A percentile compares a stretch with the other conserved stretches of the same genome.
These are phyloP conservation scores for Coelastrella sp. DNA, from an alignment of 139 green algal species.

Conservation along the genomic window DNA sequence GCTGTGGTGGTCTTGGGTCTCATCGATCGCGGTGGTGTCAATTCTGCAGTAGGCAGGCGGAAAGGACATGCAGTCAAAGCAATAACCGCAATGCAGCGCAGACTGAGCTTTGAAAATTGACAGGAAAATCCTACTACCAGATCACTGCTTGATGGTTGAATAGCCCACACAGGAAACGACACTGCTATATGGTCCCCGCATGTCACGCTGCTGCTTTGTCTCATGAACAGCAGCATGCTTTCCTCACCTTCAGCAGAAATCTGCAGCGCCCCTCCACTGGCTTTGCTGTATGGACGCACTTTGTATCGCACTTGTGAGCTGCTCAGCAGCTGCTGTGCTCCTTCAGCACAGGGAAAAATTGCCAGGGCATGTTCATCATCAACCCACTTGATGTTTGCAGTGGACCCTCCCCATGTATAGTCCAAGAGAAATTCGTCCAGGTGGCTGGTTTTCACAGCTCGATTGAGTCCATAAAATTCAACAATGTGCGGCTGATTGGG, in stretches of 20 bases:
- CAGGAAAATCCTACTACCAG: neutral
- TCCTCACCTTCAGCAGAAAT: constrained; percentile 28
- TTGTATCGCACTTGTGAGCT: constrained; percentile 1
- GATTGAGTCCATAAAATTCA: constrained; percentile 55
- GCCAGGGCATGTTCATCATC: constrained; percentile 59
- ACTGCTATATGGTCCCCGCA: neutral
- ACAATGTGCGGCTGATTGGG: constrained; percentile 43
- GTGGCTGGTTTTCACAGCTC: constrained; percentile 31
- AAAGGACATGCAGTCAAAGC: neutral
- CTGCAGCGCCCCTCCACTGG: neutral
- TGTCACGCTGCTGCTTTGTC: neutral
- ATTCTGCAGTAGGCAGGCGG: constrained; percentile 49
- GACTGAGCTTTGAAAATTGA: neutral
- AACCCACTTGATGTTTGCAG: constrained; percentile 53
- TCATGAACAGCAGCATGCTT: neutral
- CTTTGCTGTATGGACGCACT: constrained; percentile 41
- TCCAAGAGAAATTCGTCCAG: constrained; percentile 56
- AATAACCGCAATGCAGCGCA: neutral
- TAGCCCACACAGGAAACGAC: neutral
- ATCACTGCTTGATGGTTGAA: neutral
- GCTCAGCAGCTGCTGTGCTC: constrained; percentile 27
- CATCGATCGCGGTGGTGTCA: constrained; percentile 52
- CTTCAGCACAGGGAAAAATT: constrained; percentile 52
- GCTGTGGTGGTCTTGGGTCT: constrained; percentile 64
- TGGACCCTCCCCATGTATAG: constrained; percentile 27